phyloP scores from a whole-genome alignment of 129 eudicot species.

The Mikania micrantha region DNA sequence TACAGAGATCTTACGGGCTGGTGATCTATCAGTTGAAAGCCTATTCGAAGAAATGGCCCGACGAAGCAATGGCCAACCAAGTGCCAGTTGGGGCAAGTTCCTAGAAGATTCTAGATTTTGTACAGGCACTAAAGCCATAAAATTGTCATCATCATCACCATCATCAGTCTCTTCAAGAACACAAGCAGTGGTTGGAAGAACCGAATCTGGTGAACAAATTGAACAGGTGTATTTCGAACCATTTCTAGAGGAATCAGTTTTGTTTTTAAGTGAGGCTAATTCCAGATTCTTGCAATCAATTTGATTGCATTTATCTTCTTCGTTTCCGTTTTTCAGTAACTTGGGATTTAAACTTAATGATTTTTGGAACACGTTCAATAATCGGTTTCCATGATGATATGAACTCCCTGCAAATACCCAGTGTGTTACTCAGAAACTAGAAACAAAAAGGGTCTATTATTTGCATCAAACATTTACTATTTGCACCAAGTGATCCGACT shows the following conservation, averaged over 20 bases:
- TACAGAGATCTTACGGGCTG: conserved; percentile 49
- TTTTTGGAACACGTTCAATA: conserved; percentile 52
- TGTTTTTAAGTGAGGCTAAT: conserved; percentile 19
- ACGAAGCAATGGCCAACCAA: conserved; percentile 84
- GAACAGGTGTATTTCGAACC: conserved; percentile 38
- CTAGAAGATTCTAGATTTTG: conserved; percentile 38
- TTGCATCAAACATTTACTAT: too few relatives aligned
- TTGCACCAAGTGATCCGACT: too few relatives aligned
- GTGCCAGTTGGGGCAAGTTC: conserved; percentile 49
- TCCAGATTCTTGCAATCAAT: conserved; percentile 20
- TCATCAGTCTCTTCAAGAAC: conserved; percentile 31
- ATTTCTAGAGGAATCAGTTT: conserved; percentile 3
- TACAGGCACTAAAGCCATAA: conserved; percentile 60
- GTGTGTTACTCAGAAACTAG: neutral
- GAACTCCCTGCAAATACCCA: conserved; percentile 28
- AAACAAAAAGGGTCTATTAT: neutral
- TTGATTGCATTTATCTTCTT: conserved; percentile 18
- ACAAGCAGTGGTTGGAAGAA: conserved; percentile 23
- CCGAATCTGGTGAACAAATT: conserved; percentile 55
- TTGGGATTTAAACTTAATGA: conserved; percentile 44
- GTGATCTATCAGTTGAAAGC: conserved; percentile 20
- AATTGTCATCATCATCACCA: conserved; percentile 37
- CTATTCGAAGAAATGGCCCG: conserved; percentile 45
- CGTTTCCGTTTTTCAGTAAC: conserved; percentile 28
- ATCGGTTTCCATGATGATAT: conserved; percentile 42